These are phyloP conservation scores for Didymosphaeria variabile DNA, from an alignment of 2,329 filamentous ascomycete species.

Conservation along the genomic window DNA sequence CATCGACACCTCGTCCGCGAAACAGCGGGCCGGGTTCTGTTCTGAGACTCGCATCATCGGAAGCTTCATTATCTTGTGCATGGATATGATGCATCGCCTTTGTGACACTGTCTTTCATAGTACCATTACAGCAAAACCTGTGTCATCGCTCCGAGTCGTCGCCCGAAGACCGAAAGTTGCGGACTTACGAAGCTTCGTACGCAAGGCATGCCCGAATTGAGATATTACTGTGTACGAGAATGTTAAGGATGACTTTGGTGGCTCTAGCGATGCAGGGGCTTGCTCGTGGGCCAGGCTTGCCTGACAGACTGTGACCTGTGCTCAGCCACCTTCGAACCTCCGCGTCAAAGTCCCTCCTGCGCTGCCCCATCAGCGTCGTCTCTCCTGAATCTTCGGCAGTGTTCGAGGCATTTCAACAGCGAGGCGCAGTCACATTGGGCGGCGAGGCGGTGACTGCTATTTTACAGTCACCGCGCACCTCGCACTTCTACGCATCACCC, in stretches of 20 bases:
- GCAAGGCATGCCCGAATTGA: slow-evolving; percentile 1
- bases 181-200: neutral
- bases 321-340: slow-evolving; percentile 19
- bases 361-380: slow-evolving; percentile 18
- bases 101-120: neutral
- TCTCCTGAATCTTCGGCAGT: slow-evolving; percentile 16
- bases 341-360: slow-evolving; percentile 20
- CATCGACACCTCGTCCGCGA: neutral
- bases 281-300: slow-evolving; percentile 16
- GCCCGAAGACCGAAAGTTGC: neutral
- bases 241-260: slow-evolving; percentile 8
- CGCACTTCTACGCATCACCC: neutral
- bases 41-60: slow-evolving; percentile 6
- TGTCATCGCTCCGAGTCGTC: neutral
- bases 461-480: slow-evolving; percentile 2
- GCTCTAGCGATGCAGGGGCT: slow-evolving; percentile 14
- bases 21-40: slow-evolving; percentile 7
- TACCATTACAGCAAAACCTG: neutral
- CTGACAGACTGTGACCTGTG: slow-evolving; percentile 16
- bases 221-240: neutral
- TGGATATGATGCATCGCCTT: neutral
- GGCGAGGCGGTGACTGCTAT: slow-evolving; percentile 4
- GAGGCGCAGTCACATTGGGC: slow-evolving; percentile 13
- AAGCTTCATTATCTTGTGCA: neutral
- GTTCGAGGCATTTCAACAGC: slow-evolving; percentile 20